Percentiles rank a stretch among this genome's conserved stretches.
Conservation (phyloP, 176 grass and related monocot species). For the Musa troglodytarum region DNA sequence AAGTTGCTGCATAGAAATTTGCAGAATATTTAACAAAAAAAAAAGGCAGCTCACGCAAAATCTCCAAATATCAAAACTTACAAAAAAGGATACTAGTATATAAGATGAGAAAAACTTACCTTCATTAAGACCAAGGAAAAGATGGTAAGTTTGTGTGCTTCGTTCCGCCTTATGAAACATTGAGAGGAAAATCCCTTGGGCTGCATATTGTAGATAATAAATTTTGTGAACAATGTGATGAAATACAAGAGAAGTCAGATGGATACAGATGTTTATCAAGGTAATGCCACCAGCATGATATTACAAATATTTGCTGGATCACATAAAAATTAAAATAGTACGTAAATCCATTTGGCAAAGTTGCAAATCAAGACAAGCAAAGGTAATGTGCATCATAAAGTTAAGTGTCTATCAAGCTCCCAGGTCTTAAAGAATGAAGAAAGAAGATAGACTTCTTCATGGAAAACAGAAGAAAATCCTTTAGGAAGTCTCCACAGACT, state of each 20-base stretch:
- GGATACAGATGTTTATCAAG: neutral
- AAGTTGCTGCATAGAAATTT: neutral
- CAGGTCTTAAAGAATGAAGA: neutral
- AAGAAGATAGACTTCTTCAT: neutral
- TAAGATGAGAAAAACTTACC: constrained; percentile 26
- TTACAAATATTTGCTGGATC: neutral
- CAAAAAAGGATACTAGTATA: neutral
- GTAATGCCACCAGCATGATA: neutral
- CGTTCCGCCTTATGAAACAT: constrained; percentile 78
- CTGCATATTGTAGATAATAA: constrained; percentile 29
- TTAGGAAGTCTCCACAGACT: too few species aligned
- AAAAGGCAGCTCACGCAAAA: neutral
- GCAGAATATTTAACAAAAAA: neutral
- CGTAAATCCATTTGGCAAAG: neutral
- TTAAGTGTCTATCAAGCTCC: too few species aligned
- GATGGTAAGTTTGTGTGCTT: constrained; percentile 52
- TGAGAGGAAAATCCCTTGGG: constrained; percentile 63
- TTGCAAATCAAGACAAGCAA: neutral
- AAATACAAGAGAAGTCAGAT: neutral
- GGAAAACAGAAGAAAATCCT: neutral
- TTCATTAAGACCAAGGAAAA: constrained; percentile 67
- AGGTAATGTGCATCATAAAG: neutral
- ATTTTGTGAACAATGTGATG: neutral
- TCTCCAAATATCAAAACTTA: neutral
- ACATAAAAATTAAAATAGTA: neutral